A percentile compares a stretch with the other conserved stretches of the same genome.
phyloP scores from a whole-genome alignment of 768 basidiomycete species.

The Psilocybe cyanescens region DNA sequence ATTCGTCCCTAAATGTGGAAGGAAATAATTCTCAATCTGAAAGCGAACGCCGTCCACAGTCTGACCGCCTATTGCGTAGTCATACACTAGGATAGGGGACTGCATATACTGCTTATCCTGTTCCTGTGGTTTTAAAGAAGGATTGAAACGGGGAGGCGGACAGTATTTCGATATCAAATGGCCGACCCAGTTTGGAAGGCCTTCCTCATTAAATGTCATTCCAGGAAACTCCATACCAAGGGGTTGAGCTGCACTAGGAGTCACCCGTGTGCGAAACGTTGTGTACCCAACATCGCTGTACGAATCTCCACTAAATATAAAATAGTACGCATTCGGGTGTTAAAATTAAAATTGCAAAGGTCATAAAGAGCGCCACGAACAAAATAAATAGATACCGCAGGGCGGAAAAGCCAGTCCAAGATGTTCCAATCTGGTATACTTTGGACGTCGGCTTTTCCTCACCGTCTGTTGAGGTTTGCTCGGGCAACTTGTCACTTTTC shows the following conservation, averaged over 20 bases:
- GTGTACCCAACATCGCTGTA: conserved; percentile 47
- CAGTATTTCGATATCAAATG: conserved; percentile 48
- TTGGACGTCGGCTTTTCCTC: conserved; percentile 3
- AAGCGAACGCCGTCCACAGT: conserved; percentile 41
- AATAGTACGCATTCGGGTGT: neutral
- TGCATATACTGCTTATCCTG: conserved; percentile 32
- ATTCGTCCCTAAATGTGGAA: conserved; percentile 36
- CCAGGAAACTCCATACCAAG: conserved; percentile 56
- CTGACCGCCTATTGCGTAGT: conserved; percentile 60
- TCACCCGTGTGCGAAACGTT: conserved; percentile 6
- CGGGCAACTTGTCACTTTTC: neutral
- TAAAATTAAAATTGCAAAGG: neutral
- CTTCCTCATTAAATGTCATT: conserved; percentile 45
- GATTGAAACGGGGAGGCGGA: conserved; percentile 36
- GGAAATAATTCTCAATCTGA: conserved; percentile 44
- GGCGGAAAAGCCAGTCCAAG: conserved; percentile 48
- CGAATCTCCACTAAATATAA: conserved; percentile 55
- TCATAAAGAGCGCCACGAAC: conserved; percentile 34
- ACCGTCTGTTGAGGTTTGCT: neutral
- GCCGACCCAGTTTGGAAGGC: conserved; percentile 64
- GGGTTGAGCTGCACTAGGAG: conserved; percentile 45
- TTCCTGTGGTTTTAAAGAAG: conserved; percentile 19
- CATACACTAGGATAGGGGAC: conserved; percentile 52
- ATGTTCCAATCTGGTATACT: conserved; percentile 21
- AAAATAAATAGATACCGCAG: conserved; percentile 54